Conservation (phyloP, 257 asterid species). For the Solanum chaucha region DNA sequence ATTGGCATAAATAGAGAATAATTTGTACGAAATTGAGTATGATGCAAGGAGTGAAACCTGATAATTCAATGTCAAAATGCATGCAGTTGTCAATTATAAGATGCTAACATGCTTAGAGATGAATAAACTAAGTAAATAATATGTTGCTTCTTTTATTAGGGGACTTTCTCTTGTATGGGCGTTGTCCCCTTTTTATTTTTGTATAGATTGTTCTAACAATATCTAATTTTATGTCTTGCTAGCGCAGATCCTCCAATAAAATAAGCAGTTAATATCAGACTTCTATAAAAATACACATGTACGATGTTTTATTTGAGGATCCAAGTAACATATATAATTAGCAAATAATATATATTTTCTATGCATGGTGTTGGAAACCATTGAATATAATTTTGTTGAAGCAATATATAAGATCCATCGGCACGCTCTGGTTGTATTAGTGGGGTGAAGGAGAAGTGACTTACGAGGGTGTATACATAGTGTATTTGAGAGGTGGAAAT, state of each 20-base stretch:
- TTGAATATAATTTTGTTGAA: too few species aligned
- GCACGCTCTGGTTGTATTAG: too few species aligned
- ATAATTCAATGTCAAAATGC: background rate
- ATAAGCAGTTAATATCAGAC: background rate
- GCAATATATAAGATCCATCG: too few species aligned
- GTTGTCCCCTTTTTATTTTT: too few species aligned
- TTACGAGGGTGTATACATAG: conserved; percentile 8
- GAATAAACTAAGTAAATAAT: background rate
- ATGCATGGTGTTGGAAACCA: background rate
- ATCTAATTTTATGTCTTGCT: background rate
- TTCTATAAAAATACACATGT: background rate
- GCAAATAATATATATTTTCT: background rate
- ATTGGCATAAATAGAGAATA: conserved; percentile 56
- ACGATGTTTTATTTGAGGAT: background rate
- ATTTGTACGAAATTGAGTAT: conserved; percentile 58
- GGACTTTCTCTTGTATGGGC: background rate
- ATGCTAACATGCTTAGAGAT: background rate
- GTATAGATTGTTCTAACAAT: background rate
- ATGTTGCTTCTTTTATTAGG: background rate
- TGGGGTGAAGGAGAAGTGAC: background rate
- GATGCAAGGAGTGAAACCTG: conserved; percentile 64
- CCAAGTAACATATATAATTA: background rate
- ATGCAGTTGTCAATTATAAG: background rate
- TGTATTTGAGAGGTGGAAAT: background rate
- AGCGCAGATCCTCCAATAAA: background rate